Conservation (phyloP, 306 rosid genomes). For the Styphnolobium japonicum region DNA sequence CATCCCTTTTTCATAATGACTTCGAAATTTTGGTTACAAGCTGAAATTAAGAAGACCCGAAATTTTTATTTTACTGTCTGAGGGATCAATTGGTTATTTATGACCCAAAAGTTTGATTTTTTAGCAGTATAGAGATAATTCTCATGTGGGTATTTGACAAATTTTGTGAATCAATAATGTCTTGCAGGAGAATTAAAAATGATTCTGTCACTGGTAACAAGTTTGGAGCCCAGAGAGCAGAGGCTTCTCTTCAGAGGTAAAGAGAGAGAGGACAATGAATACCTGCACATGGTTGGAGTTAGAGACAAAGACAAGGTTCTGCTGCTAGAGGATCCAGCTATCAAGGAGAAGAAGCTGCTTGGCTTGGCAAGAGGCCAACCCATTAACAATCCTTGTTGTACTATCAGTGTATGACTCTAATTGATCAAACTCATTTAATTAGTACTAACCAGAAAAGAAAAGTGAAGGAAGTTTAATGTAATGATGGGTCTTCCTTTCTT, state of each 20-base stretch:
- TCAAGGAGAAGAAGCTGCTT: slow-evolving; percentile 75
- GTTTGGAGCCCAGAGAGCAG: slow-evolving; percentile 78
- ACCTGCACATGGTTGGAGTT: slow-evolving; percentile 93
- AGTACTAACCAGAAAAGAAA: slow-evolving; percentile 34
- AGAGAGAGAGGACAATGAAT: slow-evolving; percentile 82
- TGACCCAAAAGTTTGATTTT: neutral
- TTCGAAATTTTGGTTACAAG: neutral
- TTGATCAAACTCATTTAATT: slow-evolving; percentile 7
- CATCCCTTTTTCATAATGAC: neutral
- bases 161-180: neutral
- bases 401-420: slow-evolving; percentile 51
- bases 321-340: slow-evolving; percentile 82
- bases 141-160: neutral
- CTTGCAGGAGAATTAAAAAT: slow-evolving; percentile 76
- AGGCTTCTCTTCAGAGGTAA: slow-evolving; percentile 86
- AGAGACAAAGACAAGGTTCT: slow-evolving; percentile 88
- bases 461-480: slow-evolving; percentile 16
- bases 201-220: slow-evolving; percentile 66
- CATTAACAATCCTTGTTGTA: slow-evolving; percentile 36
- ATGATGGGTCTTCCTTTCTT: slow-evolving; percentile 30
- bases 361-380: slow-evolving; percentile 38
- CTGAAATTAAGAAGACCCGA: neutral
- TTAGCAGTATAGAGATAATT: neutral
- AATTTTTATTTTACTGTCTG: neutral
- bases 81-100: neutral